These are phyloP conservation scores for Stephania japonica DNA, from an alignment of 164 flowering plant genomes.

Conservation along the genomic window DNA sequence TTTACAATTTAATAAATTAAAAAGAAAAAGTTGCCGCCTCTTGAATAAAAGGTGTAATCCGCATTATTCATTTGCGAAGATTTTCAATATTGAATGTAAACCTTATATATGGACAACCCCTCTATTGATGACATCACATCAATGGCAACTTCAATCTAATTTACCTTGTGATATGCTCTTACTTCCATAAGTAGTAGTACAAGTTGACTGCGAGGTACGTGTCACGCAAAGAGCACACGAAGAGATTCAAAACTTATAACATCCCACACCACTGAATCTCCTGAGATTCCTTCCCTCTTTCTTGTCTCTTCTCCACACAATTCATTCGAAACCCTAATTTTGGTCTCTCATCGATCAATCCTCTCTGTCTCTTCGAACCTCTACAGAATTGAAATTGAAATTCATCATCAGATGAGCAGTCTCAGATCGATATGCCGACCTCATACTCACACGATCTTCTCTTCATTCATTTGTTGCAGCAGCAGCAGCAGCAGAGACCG, in stretches of 20 bases:
- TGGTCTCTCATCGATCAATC: background rate
- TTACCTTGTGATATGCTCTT: too few species aligned
- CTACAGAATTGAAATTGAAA: background rate
- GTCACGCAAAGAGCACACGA: background rate
- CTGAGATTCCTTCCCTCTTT: background rate
- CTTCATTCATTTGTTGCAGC: slow-evolving; percentile 39
- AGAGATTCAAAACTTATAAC: background rate
- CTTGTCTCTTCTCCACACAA: background rate
- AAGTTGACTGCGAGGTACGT: background rate
- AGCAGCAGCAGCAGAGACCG: slow-evolving; percentile 28
- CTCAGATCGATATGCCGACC: slow-evolving; percentile 60
- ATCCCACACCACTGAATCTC: background rate
- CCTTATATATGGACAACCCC: too few species aligned
- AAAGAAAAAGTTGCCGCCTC: too few species aligned
- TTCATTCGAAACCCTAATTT: background rate
- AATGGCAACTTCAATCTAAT: too few species aligned
- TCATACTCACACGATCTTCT: slow-evolving; percentile 47
- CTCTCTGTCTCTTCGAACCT: background rate
- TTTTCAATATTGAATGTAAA: too few species aligned
- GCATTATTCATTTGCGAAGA: too few species aligned
- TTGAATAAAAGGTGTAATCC: too few species aligned
- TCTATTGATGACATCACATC: too few species aligned
- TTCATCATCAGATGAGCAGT: slow-evolving; percentile 37
- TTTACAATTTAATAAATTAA: too few species aligned
- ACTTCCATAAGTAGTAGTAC: too few species aligned